Conservation (phyloP, 768 basidiomycete species). For the Clitopilus passeckerianus region DNA sequence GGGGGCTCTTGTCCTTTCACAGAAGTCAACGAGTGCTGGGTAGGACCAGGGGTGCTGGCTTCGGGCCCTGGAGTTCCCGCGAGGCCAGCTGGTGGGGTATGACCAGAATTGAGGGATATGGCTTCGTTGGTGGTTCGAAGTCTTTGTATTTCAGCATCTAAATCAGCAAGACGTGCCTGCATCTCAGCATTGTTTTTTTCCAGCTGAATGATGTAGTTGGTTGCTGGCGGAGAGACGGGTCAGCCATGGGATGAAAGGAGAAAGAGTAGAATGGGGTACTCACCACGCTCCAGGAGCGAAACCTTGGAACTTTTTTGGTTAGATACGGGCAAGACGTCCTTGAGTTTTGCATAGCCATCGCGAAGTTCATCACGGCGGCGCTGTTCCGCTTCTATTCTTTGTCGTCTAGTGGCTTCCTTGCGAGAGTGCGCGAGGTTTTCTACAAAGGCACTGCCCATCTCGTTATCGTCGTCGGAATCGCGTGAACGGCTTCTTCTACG, state of each 20-base stretch:
- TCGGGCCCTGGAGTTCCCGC: conserved; percentile 64
- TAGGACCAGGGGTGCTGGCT: conserved; percentile 32
- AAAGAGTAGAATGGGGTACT: conserved; percentile 15
- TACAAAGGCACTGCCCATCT: conserved; percentile 61
- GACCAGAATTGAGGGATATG: conserved; percentile 58
- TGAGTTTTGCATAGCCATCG: conserved; percentile 85
- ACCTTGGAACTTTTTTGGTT: conserved; percentile 93
- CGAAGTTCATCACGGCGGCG: conserved; percentile 83
- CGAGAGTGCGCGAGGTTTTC: conserved; percentile 73
- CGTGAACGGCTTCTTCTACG: conserved; percentile 67
- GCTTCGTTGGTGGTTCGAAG: conserved; percentile 79
- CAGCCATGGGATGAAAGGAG: conserved; percentile 6
- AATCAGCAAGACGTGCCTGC: conserved; percentile 56
- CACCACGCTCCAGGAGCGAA: conserved; percentile 83
- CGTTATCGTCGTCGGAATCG: conserved; percentile 74
- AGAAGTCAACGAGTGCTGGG: conserved; percentile 45
- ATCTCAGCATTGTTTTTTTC: conserved; percentile 72
- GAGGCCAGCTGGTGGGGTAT: conserved; percentile 32
- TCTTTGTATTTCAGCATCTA: conserved; percentile 68
- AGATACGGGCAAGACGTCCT: conserved; percentile 80
- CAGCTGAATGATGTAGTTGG: conserved; percentile 70
- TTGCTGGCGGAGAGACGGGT: conserved; percentile 41
- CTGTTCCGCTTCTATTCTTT: conserved; percentile 89
- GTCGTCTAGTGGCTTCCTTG: conserved; percentile 80
- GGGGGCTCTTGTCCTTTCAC: conserved; percentile 58